Conservation (phyloP, 1,284 basidiomycete genomes). For the Volvariella surrecta region DNA sequence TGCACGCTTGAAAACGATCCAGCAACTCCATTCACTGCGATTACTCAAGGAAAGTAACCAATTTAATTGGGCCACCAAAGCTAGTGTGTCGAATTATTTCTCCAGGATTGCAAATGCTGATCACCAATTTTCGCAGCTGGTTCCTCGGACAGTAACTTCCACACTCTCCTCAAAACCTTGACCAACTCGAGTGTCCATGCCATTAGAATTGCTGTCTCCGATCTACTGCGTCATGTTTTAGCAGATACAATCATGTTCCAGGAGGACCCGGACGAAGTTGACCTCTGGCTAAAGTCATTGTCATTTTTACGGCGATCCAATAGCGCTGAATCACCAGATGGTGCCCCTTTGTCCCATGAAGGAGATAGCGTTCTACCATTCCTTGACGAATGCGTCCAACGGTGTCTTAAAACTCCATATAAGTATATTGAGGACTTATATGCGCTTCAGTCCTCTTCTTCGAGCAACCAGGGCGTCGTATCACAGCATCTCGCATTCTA, state of each 20-base stretch:
- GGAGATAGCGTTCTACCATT: constrained; percentile 57
- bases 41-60: constrained; percentile 66
- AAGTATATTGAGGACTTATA: constrained; percentile 75
- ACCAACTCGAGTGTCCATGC: constrained; percentile 39
- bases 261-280: constrained; percentile 66
- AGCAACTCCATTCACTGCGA: constrained; percentile 73
- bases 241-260: constrained; percentile 74
- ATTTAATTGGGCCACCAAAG: constrained; percentile 71
- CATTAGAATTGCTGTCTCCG: constrained; percentile 46
- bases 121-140: constrained; percentile 21
- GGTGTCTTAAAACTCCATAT: constrained; percentile 82
- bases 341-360: constrained; percentile 49
- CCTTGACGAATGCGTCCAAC: constrained; percentile 80
- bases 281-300: constrained; percentile 66
- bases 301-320: constrained; percentile 30
- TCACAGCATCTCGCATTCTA: constrained; percentile 14
- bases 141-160: constrained; percentile 46
- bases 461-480: constrained; percentile 25
- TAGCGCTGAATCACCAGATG: constrained; percentile 38
- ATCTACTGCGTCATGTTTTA: constrained; percentile 56
- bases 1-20: constrained; percentile 48
- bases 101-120: background rate
- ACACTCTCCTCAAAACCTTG: constrained; percentile 62
- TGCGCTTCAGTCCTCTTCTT: constrained; percentile 14
- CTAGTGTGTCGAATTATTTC: constrained; percentile 32